A percentile compares a stretch with the other conserved stretches of the same genome.
Conservation (phyloP, 2,329 filamentous ascomycete species). For the Fusarium tupiense region DNA sequence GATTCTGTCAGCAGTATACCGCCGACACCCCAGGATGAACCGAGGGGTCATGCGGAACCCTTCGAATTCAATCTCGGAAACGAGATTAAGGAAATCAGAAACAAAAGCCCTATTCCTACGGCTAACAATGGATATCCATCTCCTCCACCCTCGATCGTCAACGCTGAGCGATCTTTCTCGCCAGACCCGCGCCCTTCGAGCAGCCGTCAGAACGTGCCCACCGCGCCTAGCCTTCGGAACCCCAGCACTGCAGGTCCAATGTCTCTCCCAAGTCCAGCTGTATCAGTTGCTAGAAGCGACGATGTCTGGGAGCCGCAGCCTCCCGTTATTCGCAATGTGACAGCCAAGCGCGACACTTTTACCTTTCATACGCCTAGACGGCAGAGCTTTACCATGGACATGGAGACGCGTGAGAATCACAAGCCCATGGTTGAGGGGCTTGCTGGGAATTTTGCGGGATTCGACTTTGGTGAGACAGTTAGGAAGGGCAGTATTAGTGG, state of each 20-base stretch:
- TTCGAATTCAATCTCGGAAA: conserved; percentile 49
- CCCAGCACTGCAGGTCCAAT: conserved; percentile 43
- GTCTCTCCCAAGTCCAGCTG: conserved; percentile 55
- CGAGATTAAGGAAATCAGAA: conserved; percentile 18
- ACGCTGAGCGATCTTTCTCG: conserved; percentile 43
- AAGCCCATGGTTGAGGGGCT: conserved; percentile 47
- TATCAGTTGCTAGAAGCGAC: conserved; percentile 54
- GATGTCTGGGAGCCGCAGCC: conserved; percentile 49
- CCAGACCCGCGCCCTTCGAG: conserved; percentile 30
- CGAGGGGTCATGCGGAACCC: conserved; percentile 53
- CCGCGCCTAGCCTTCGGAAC: conserved; percentile 41
- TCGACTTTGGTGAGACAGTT: conserved; percentile 51
- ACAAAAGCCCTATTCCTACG: conserved; percentile 5
- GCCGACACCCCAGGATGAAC: conserved; percentile 33
- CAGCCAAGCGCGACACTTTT: conserved; percentile 62
- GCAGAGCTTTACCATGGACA: conserved; percentile 60
- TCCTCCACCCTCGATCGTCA: conserved; percentile 50
- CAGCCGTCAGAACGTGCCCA: conserved; percentile 33
- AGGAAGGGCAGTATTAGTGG: conserved; percentile 35
- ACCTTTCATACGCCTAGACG: conserved; percentile 57
- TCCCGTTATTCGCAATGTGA: conserved; percentile 59
- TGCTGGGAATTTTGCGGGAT: conserved; percentile 51
- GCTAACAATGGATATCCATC: conserved; percentile 48
- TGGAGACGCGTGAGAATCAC: conserved; percentile 47
- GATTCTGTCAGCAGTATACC: conserved; percentile 41